A percentile compares a stretch with the other conserved stretches of the same genome.
These are phyloP conservation scores for Pichia inconspicua DNA, from an alignment of 1,139 yeast genomes.

Conservation along the genomic window DNA sequence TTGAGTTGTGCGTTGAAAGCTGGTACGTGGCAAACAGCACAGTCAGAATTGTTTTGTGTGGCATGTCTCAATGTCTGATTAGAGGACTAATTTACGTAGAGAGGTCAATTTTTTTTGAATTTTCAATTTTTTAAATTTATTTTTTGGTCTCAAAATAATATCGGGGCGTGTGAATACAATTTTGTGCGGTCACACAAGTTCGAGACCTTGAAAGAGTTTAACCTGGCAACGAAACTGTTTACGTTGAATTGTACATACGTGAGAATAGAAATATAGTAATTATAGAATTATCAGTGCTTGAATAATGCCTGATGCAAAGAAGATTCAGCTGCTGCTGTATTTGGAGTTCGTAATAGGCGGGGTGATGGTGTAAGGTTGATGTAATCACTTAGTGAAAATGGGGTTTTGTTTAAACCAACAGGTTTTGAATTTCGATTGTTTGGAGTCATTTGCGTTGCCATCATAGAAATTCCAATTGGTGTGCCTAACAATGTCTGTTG, in stretches of 20 bases:
- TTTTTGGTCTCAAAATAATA: no score
- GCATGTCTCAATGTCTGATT: background rate
- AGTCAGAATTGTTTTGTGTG: background rate
- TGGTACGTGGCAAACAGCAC: background rate
- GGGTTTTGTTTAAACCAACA: conserved; percentile 36
- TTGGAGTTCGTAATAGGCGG: conserved; percentile 26
- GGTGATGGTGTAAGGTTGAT: conserved; percentile 77
- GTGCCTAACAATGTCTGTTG: conserved; percentile 17
- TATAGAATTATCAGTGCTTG: conserved; percentile 5
- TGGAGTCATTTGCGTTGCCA: conserved; percentile 10
- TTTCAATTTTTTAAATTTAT: no score
- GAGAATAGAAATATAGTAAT: conserved; percentile 11
- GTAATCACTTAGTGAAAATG: conserved; percentile 77
- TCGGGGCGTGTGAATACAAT: no score
- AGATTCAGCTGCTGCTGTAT: background rate
- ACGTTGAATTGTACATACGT: background rate
- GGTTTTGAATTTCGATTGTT: conserved; percentile 12
- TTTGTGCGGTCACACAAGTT: conserved; percentile 5
- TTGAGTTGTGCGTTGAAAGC: background rate
- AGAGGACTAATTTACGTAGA: background rate
- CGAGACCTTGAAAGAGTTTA: background rate
- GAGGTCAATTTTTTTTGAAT: background rate
- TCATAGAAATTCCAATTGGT: conserved; percentile 12
- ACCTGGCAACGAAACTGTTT: no score
- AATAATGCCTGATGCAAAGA: background rate